Evolutionary conservation across 2,329 filamentous ascomycete genomes (phyloP), one percentile per base, ranked within the genome.

Genomic region (Microcera coccophila): DNA sequence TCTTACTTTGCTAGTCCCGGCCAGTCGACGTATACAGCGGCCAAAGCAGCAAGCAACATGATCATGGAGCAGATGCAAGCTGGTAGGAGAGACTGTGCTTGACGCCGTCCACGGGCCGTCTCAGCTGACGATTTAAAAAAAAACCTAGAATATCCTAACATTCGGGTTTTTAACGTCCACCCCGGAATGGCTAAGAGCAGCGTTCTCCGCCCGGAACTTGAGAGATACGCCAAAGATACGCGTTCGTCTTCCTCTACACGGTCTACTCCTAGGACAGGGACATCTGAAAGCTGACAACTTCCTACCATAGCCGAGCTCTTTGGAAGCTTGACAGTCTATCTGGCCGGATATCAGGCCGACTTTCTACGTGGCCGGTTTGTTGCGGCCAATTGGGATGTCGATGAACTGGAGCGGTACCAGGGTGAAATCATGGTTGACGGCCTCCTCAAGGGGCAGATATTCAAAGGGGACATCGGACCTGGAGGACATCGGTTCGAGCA

Each of bases 341-440:
- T 35, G 8, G 33, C 33, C 11, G 29, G 33, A 9, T 17, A 5
- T 5, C 33, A 20, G 15, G 33, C 33, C 9, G 33, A 35, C 12
- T 35, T 35, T 20, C 33, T 35, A 4, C 33, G 33, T 20, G 33
- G 33, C n/a, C 33, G 33, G 15, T 35, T 35, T 20, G 33, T 35
- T 8, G 11, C 12, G 5, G 33, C 33, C 10, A 35, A 35, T 20
- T 35, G 33, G 33, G 33, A 35, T 17, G 33, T 35, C 11, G n/a
- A 20, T n/a, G 33, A 35, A 9, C 33, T 20, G 8, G 33, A 35
- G n/a, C 5, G 8, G 16, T 17, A 35, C 20, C 33, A 35, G 18
- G 33, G 20, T 20, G 33, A 35, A 17, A 35, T 20, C 15, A 12
- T 35, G 5, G 16, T 9, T 10, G 10, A 35, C 8, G 18, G 18